Percentiles rank a stretch among this genome's conserved stretches.
Conservation (phyloP, 1,139 yeast species). For the Sugiyamaella grinbergsii region DNA sequence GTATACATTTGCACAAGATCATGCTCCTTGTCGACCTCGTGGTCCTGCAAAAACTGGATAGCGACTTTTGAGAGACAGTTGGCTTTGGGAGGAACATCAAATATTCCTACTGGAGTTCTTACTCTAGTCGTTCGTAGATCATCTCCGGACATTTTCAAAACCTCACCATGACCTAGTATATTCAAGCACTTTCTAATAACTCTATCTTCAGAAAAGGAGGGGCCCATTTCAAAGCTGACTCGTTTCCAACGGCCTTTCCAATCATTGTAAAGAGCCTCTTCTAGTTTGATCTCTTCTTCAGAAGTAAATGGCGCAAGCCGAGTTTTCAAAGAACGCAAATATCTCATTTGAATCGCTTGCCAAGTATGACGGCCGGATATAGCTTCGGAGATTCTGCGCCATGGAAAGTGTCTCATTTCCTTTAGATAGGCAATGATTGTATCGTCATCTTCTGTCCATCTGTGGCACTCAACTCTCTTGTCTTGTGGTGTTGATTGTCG, state of each 20-base stretch:
- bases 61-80: conserved; percentile 13
- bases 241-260: conserved; percentile 49
- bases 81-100: conserved; percentile 11
- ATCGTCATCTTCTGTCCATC: conserved; percentile 47
- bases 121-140: background rate
- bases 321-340: conserved; percentile 45
- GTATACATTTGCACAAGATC: conserved; percentile 20
- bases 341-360: conserved; percentile 51
- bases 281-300: conserved; percentile 40
- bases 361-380: conserved; percentile 44
- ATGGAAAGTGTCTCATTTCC: conserved; percentile 43
- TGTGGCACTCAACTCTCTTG: conserved; percentile 1
- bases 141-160: background rate
- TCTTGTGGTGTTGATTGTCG: background rate
- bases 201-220: conserved; percentile 30
- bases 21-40: conserved; percentile 5
- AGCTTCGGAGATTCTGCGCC: conserved; percentile 45
- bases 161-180: conserved; percentile 14
- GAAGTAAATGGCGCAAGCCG: conserved; percentile 42
- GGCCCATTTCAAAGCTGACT: conserved; percentile 38
- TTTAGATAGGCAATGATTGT: conserved; percentile 44
- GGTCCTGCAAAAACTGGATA: conserved; percentile 1
- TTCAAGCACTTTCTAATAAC: conserved; percentile 13
- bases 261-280: conserved; percentile 41
- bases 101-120: conserved; percentile 4